A percentile compares a stretch with the other conserved stretches of the same genome.
phyloP scores from a whole-genome alignment of 176 grass and related monocot species.

The Dendrocalamus sinicus region DNA sequence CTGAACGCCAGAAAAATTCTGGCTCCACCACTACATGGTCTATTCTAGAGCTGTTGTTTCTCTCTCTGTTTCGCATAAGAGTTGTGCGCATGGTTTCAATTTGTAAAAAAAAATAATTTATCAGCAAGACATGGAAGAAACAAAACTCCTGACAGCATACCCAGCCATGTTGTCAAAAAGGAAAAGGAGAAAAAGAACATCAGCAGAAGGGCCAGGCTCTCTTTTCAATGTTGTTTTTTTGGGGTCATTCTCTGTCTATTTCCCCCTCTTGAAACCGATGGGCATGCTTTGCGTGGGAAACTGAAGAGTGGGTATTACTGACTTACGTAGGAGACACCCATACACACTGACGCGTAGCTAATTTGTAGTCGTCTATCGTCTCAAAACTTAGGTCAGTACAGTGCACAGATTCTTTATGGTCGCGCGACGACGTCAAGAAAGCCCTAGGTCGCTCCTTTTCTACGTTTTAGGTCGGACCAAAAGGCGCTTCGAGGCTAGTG shows the following conservation, averaged over 20 bases:
- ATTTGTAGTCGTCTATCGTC: background rate
- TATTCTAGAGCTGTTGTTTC: background rate
- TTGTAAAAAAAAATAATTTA: background rate
- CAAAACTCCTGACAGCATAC: background rate
- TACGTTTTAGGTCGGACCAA: constrained; percentile 35
- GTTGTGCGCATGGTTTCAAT: background rate
- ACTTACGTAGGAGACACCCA: background rate
- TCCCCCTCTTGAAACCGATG: background rate
- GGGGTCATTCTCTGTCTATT: background rate
- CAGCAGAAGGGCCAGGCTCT: constrained; percentile 2
- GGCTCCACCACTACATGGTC: background rate
- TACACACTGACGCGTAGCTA: background rate
- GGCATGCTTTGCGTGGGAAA: constrained; percentile 33
- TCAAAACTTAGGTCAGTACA: background rate
- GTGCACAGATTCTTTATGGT: background rate
- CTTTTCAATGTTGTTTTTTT: constrained; percentile 20
- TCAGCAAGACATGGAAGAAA: background rate
- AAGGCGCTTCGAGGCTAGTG: background rate
- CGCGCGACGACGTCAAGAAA: constrained; percentile 8
- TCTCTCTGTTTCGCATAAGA: background rate
- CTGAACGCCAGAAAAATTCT: no score
- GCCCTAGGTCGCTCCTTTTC: background rate
- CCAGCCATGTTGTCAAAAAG: constrained; percentile 6
- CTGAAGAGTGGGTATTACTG: background rate
- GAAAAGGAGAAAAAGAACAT: background rate